Evolutionary conservation across 192 early-diverging fungal genomes (phyloP), one percentile per base, ranked within the genome.

Genomic region (Chytriomyces hyalinus): DNA sequence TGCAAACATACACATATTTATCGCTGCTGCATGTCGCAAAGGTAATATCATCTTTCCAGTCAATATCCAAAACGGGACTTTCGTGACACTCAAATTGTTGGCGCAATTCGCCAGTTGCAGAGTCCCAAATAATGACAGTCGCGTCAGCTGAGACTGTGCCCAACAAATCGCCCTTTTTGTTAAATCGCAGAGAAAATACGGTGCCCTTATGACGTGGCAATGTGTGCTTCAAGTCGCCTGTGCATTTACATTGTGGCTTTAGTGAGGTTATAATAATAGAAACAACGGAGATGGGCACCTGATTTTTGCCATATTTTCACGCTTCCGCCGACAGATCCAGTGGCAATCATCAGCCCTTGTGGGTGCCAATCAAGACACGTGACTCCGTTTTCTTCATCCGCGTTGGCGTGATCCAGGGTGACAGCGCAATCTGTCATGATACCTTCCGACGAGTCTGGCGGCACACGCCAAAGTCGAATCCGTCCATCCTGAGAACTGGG

Each of bases 1-100:
- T 86, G 82, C 94, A 97, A 0, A 98, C 90, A 65, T 87, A 92
- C 4, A 98, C 91, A 7, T 86, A 84, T 53, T 89, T 89, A 80
- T 98, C 97, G 15, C 86, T 86, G 46, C 93, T 93, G 69, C 92
- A 93, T 0, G 94, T 93, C 5, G 97, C 96, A 87, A 97, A 94
- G 7, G 94, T 98, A 0, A 84, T 81, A 80, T 96, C 92, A 79
- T 98, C 95, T 67, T 90, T 86, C 97, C 97, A 98, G 81, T 96
- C 97, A 8, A 95, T 90, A 81, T 97, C 94, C 64, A 97, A 70
- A 2, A 78, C 80, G 8, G 88, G 77, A 26, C 72, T 81, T 84
- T 75, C 63, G 51, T 93, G 92, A 65, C 91, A 90, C 43, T 88
- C 85, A 78, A 93, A 92, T 72, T 92, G 89, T 65, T 93, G 92